phyloP scores from a whole-genome alignment of 345 rosid genomes.

The Lumnitzera littorea region DNA sequence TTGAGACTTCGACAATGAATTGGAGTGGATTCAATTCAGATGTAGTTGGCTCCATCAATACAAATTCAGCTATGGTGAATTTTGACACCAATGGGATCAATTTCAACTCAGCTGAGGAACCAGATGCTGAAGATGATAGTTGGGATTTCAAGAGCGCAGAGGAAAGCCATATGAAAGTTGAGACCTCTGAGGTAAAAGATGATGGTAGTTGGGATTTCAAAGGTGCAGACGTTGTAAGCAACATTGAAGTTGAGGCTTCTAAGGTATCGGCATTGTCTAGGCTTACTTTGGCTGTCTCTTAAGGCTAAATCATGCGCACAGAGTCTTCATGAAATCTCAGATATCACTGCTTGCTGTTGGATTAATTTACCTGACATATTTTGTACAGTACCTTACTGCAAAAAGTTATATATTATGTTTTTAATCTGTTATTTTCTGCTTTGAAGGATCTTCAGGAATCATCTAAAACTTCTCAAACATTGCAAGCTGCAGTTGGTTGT shows the following conservation, averaged over 20 bases:
- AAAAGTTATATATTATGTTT: no score
- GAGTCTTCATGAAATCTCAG: no score
- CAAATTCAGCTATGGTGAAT: slow-evolving; percentile 9
- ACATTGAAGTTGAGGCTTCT: slow-evolving; percentile 4
- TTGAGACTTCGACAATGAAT: slow-evolving; percentile 11
- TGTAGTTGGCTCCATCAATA: slow-evolving; percentile 7
- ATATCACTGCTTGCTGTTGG: no score
- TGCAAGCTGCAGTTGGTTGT: neutral
- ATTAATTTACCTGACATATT: no score
- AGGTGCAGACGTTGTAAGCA: slow-evolving; percentile 4
- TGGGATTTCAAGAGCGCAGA: slow-evolving; percentile 42
- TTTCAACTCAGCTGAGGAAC: slow-evolving; percentile 5
- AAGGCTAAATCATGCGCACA: no score
- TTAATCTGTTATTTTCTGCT: neutral
- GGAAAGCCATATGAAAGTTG: slow-evolving; percentile 3
- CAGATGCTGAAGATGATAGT: slow-evolving; percentile 26
- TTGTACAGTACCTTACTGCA: no score
- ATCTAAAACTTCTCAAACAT: neutral
- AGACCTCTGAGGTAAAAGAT: slow-evolving; percentile 21
- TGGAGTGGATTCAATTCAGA: slow-evolving; percentile 12
- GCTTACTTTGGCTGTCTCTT: neutral
- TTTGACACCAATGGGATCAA: slow-evolving; percentile 18
- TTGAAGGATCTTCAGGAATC: slow-evolving; percentile 7
- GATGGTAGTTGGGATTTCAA: slow-evolving; percentile 17
- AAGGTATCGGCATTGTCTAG: slow-evolving; percentile 3